Conservation (phyloP, 768 basidiomycete genomes). For the Psilocybe azurescens region DNA sequence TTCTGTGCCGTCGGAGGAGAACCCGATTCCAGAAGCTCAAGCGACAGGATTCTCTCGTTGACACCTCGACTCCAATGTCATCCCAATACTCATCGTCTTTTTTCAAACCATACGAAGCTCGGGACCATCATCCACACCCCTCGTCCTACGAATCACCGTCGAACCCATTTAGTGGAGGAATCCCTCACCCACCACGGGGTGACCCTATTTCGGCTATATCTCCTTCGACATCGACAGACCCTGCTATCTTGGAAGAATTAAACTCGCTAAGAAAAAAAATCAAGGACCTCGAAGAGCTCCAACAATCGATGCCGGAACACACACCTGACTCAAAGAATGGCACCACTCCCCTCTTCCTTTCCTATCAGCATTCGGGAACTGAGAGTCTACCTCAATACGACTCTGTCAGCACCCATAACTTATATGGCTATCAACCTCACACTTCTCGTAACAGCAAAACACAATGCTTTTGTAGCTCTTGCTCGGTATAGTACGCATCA, state of each 20-base stretch:
- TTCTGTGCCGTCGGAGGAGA: background rate
- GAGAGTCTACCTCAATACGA: slow-evolving; percentile 2
- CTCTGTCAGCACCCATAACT: background rate
- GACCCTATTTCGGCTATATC: background rate
- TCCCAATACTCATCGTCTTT: background rate
- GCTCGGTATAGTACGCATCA: background rate
- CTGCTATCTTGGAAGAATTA: background rate
- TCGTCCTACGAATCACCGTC: background rate
- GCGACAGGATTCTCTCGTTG: background rate
- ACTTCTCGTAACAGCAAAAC: background rate
- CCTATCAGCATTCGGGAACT: background rate
- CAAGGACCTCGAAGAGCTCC: background rate
- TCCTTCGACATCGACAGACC: background rate
- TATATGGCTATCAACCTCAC: background rate
- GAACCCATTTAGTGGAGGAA: background rate
- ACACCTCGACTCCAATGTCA: background rate
- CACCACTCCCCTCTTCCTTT: background rate
- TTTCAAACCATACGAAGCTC: background rate
- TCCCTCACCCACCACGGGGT: background rate
- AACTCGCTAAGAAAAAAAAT: background rate
- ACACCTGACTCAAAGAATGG: background rate
- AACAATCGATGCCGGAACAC: background rate
- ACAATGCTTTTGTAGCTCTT: slow-evolving; percentile 1
- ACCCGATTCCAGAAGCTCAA: background rate
- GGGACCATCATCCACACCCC: background rate